phyloP scores from a whole-genome alignment of 2,329 filamentous ascomycete genomes.

The Aspergillus sp. region DNA sequence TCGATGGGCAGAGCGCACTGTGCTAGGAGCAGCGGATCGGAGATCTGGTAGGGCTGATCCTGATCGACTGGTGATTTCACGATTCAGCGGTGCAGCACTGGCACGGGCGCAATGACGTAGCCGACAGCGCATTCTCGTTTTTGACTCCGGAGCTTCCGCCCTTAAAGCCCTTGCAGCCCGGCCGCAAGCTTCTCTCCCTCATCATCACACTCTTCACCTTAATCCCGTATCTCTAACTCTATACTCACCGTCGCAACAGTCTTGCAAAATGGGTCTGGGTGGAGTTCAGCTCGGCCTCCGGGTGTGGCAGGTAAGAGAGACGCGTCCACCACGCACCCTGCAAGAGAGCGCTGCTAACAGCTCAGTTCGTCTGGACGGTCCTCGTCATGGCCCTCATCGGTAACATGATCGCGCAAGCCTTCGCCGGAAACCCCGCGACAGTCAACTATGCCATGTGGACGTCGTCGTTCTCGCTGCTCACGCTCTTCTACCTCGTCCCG shows the following conservation, averaged over 20 bases:
- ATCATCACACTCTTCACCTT: slow-evolving; percentile 5
- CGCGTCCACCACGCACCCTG: neutral
- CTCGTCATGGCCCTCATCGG: slow-evolving; percentile 62
- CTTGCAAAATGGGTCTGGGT: slow-evolving; percentile 26
- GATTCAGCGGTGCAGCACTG: slow-evolving; percentile 17
- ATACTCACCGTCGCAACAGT: neutral
- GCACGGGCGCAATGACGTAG: slow-evolving; percentile 33
- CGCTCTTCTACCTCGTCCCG: slow-evolving; percentile 50
- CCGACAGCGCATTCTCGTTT: slow-evolving; percentile 1
- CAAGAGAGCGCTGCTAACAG: slow-evolving; percentile 4
- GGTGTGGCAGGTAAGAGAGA: slow-evolving; percentile 30
- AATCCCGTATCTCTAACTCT: neutral
- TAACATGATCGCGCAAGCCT: slow-evolving; percentile 59
- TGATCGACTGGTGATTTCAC: slow-evolving; percentile 25
- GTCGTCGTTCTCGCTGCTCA: slow-evolving; percentile 48
- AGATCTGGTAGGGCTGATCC: neutral
- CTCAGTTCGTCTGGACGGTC: slow-evolving; percentile 59
- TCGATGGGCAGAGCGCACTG: no score
- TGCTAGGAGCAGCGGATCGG: neutral
- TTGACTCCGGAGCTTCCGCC: slow-evolving; percentile 30
- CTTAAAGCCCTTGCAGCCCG: slow-evolving; percentile 21
- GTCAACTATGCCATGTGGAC: slow-evolving; percentile 55
- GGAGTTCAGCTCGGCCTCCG: slow-evolving; percentile 32
- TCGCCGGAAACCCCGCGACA: slow-evolving; percentile 55
- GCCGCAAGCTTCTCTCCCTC: neutral